Base-by-base conservation (phyloP, 169 alveolate genomes). In the Prorocentrum cordatum region DNA sequence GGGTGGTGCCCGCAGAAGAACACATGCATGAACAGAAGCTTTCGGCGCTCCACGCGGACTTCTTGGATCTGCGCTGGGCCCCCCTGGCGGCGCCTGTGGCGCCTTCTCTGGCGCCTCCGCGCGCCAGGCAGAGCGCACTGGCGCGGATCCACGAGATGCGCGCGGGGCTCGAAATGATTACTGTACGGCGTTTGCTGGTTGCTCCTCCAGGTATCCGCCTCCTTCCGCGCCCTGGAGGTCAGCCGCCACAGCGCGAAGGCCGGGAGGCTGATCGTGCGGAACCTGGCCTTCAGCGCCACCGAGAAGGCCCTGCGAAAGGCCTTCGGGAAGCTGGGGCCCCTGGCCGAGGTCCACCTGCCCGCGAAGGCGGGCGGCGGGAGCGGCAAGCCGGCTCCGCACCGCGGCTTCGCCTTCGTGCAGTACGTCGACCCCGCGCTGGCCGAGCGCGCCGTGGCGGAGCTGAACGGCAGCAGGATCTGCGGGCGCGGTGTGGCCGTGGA, bases 171-270 rank as follows among this genome's bases (percentile, higher is more conserved):
- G n/a, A n/a, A n/a, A n/a, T n/a, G n/a, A n/a, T n/a, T n/a, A n/a
- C n/a, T n/a, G n/a, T n/a, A n/a, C n/a, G n/a, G n/a, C n/a, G n/a
- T n/a, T n/a, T n/a, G n/a, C n/a, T n/a, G n/a, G n/a, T n/a, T n/a
- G n/a, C n/a, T n/a, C n/a, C n/a, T n/a, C n/a, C n/a, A n/a, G n/a
- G 73, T 77, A 24, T 31, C 73, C 7, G 87, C 87, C 14, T 47
- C 87, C 0, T 24, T 77, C 75, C 61, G 87, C 18, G 87, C 87
- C 1, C 36, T 77, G 47, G 87, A 77, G 50, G 62, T 77, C 24
- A 77, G 87, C 31, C 87, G 87, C 20, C 42, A 75, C 32, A 77
- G 75, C 73, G 59, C 64, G 64, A 77, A 77, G 87, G 87, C 87
- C 1, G 87, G 87, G 47, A 58, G 87, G 3, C 58, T 77, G 35